Evolutionary conservation across 805 yeast species (phyloP).

Genomic region (Zygosaccharomyces lentus): DNA sequence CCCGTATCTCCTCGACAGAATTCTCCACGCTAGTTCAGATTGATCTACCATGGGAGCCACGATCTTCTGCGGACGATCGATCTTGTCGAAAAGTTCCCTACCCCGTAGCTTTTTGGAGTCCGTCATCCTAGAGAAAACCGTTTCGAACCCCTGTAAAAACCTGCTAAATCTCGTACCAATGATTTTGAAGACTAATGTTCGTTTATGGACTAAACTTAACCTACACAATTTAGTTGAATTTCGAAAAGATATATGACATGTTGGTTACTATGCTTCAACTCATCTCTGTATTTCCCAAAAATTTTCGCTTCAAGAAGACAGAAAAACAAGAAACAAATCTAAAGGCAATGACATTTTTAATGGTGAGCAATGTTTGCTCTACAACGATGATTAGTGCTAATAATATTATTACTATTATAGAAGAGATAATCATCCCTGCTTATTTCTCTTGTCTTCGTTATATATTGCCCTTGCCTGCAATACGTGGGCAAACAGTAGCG

Average conservation of each 20-base stretch:
- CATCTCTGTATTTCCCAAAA: not conserved
- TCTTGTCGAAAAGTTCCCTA: constrained; percentile 59
- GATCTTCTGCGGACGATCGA: constrained; percentile 75
- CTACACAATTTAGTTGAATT: not conserved
- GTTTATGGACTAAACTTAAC: not conserved
- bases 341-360: too few relatives aligned
- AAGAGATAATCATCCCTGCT: not conserved
- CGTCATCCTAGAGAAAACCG: constrained; percentile 5
- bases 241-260: not conserved
- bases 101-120: constrained; percentile 42
- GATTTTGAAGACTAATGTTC: constrained; percentile 5
- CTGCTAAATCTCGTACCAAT: not conserved
- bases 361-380: too few relatives aligned
- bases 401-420: not conserved
- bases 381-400: too few relatives aligned
- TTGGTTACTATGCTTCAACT: not conserved
- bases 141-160: constrained; percentile 2
- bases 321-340: not conserved
- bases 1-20: constrained; percentile 79
- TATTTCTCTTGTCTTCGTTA: constrained; percentile 16
- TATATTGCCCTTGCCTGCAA: constrained; percentile 58
- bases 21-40: constrained; percentile 92
- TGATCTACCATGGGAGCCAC: constrained; percentile 99
- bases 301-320: not conserved
- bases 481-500: constrained; percentile 75